Evolutionary conservation across 257 asterid genomes (phyloP).

Genomic region (Nicotiana obtusifolia): DNA sequence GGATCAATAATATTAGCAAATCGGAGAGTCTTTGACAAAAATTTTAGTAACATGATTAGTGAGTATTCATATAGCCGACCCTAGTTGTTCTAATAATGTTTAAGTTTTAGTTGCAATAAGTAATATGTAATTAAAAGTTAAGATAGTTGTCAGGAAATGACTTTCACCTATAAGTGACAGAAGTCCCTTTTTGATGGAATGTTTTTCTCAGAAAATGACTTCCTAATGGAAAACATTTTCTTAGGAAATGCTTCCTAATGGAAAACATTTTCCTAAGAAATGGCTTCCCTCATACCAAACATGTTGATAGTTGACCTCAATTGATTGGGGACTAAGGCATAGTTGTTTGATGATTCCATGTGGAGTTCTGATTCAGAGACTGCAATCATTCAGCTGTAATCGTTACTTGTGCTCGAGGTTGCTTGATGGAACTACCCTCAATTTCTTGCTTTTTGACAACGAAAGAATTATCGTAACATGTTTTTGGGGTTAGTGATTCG

Average conservation of each 20-base stretch:
- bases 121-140: neutral
- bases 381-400: neutral
- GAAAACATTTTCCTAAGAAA: neutral
- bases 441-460: neutral
- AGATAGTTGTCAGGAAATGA: neutral
- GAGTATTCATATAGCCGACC: neutral
- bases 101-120: neutral
- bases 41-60: neutral
- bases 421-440: neutral
- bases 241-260: neutral
- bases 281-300: neutral
- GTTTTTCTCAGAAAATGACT: neutral
- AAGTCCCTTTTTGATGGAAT: neutral
- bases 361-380: neutral
- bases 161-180: neutral
- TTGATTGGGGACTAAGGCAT: neutral
- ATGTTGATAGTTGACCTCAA: neutral
- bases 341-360: neutral
- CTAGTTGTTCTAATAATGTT: neutral
- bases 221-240: neutral
- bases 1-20: neutral
- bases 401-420: neutral
- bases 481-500: neutral
- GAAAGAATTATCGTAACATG: neutral
- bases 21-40: neutral